Base-by-base conservation (phyloP, 257 asterid species). In the Plantago elongata region DNA sequence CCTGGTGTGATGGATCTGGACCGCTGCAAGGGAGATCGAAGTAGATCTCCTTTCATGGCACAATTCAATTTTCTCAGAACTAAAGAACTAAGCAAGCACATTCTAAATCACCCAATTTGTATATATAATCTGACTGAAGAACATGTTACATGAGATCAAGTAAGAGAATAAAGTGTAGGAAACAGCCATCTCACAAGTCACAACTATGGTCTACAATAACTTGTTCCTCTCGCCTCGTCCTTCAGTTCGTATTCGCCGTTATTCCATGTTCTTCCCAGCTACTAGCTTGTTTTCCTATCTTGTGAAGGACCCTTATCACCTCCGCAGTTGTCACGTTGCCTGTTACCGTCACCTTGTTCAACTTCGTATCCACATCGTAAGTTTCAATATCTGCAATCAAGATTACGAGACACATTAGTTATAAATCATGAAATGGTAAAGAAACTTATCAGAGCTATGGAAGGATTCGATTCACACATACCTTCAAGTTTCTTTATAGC, bases 401-500 rank as follows among this genome's bases (percentile, higher is more conserved):
- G 45, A 15, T 48, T 18, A 45, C 44, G 12, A 5, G 13, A 60
- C 17, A 44, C 44, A 18, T 22, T 22, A 29, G 18, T 6, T 14
- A 54, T 16, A n/a, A n/a, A 10, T 9, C 18, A 52, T 13, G 40
- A 52, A 12, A 17, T 52, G 37, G 29, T 9, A 52, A 52, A 13
- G 38, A 52, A 52, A 52, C 3, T 18, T 13, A 52, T 18, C 57
- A 52, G 13, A 7, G 30, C 1, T 16, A 7, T 49, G 14, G 15
- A 17, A 51, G 30, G 56, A 22, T 9, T 8, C 8, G 13, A 12
- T 11, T 51, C 6, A 54, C 5, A 9, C 8, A 14, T 62, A 86
- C 98, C 98, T 85, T 88, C 94, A 45, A 91, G 76, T 72, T 91
- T 91, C 83, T 91, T 91, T 84, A 88, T 84, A 75, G 94, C 82